Conservation (phyloP, 129 eudicot genomes). For the Ambrosia trifida region DNA sequence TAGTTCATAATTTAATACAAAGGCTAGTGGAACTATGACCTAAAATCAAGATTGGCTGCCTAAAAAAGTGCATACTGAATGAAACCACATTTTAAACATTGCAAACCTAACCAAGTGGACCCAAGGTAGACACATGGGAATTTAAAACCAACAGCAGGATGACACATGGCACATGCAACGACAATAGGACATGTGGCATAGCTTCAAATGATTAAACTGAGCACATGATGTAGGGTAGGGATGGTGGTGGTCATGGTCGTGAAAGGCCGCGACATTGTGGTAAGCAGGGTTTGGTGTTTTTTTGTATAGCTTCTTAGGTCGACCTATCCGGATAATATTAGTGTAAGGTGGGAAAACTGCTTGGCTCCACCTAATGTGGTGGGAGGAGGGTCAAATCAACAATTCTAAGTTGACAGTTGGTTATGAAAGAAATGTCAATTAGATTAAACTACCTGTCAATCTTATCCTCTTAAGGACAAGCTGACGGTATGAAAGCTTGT, state of each 20-base stretch:
- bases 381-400: background rate
- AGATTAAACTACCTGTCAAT: conserved; percentile 27
- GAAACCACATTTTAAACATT: conserved; percentile 27
- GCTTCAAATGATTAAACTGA: background rate
- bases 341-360: background rate
- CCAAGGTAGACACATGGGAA: conserved; percentile 1
- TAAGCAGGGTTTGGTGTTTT: background rate
- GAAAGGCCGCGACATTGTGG: background rate
- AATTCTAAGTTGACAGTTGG: conserved; percentile 13
- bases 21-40: conserved; percentile 27
- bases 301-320: background rate
- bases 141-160: conserved; percentile 19
- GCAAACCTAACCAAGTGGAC: conserved; percentile 33
- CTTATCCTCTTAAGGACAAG: conserved; percentile 30
- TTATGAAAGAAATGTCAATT: conserved; percentile 12
- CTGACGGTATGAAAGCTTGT: conserved; percentile 16
- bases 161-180: conserved; percentile 25
- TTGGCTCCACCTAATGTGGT: background rate
- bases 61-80: conserved; percentile 23
- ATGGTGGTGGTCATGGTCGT: background rate
- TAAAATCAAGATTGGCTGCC: conserved; percentile 11
- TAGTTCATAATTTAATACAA: conserved; percentile 7
- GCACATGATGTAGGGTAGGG: conserved; percentile 7
- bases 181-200: conserved; percentile 11
- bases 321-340: background rate